Base-by-base conservation (phyloP, 331 rosid species). In the Cydonia oblonga region DNA sequence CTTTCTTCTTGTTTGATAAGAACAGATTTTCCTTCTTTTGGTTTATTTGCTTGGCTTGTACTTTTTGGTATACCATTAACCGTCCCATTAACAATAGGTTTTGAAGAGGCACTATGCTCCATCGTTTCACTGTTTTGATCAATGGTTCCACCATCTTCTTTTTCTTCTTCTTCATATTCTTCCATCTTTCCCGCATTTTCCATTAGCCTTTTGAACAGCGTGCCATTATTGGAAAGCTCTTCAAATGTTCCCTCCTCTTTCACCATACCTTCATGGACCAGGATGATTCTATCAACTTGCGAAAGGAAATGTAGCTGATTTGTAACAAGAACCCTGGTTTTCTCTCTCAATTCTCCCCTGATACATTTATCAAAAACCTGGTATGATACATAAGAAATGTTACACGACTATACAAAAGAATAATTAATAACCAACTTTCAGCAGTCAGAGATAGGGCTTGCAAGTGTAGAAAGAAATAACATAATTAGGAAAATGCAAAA, bases 231-330 rank as follows among this genome's bases (percentile, higher is more conserved):
- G 44, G 80, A 84, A 46, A 84, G 88, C 62, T 78, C 88, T 22
- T 81, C 88, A 64, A 78, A 84, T 24, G 88, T 84, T 78, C 88
- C 88, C 70, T 84, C 85, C 77, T 84, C 88, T 68, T 78, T 84
- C 24, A 84, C 79, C 68, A 63, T 76, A 19, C 88, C 88, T 51
- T 84, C 83, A 66, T 81, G 85, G 51, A 84, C 88, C 66, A 84
- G 64, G 29, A 84, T 72, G 44, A 84, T 81, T 76, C 79, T 81
- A 81, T 84, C 88, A 24, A 84, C 88, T 57, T 81, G 85, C 2
- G 88, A 81, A 52, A 84, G 85, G 76, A 84, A 81, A 66, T 84
- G 81, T 40, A 84, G 69, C 67, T 84, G 88, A 75, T 84, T 84
- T 35, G 88, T 81, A 29, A 81, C 85, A 67, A 84, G 85, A 60